These are phyloP conservation scores for Podila clonocystis DNA, from an alignment of 192 early-diverging fungal genomes.

Conservation along the genomic window DNA sequence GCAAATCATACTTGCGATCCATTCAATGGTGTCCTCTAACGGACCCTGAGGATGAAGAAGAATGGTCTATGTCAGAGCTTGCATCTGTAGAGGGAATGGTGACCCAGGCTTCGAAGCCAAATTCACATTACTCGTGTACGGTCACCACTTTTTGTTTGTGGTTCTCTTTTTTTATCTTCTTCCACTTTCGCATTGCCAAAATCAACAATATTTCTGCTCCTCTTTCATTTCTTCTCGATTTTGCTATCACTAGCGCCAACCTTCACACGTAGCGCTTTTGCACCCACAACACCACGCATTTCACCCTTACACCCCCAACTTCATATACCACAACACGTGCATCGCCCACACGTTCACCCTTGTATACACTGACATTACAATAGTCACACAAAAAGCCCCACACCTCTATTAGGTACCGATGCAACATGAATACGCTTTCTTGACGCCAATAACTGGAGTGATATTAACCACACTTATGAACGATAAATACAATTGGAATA, in stretches of 20 bases:
- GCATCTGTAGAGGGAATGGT: too few relatives aligned
- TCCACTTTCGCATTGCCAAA: background rate
- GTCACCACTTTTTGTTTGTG: background rate
- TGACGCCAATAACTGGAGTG: too few relatives aligned
- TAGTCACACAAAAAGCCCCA: too few relatives aligned
- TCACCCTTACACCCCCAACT: too few relatives aligned
- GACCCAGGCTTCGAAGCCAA: too few relatives aligned
- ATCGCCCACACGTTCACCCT: background rate
- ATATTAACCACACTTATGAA: too few relatives aligned
- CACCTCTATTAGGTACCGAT: too few relatives aligned
- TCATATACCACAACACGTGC: background rate
- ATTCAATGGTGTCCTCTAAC: background rate
- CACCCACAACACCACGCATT: background rate
- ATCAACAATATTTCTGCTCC: background rate
- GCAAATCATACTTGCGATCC: too few relatives aligned
- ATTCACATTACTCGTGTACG: background rate
- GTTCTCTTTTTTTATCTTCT: background rate
- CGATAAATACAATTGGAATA: too few relatives aligned
- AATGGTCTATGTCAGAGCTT: background rate
- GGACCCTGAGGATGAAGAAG: slow-evolving; percentile 22
- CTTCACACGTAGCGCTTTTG: background rate
- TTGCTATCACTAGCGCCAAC: too few relatives aligned
- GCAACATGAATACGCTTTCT: too few relatives aligned
- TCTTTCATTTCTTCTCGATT: background rate
- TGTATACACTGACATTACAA: too few relatives aligned